Evolutionary conservation across 257 asterid species (phyloP).

Genomic region (Jacaranda mimosifolia): DNA sequence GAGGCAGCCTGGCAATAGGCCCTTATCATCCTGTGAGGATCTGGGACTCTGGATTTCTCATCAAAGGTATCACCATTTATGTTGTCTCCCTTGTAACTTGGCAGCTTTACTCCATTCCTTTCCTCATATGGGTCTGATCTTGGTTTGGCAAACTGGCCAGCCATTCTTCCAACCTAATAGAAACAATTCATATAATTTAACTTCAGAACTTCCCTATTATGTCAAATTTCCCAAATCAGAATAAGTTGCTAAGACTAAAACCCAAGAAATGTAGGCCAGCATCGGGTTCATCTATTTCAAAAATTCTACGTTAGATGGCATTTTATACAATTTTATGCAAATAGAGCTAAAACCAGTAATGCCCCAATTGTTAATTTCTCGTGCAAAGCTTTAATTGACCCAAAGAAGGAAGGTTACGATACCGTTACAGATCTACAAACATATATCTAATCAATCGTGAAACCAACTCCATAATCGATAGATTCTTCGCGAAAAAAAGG

Average conservation of each 20-base stretch:
- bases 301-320: neutral
- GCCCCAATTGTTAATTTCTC: neutral
- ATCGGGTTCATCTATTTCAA: constrained; percentile 9
- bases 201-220: neutral
- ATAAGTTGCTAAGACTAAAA: neutral
- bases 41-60: constrained; percentile 75
- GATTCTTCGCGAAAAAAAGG: neutral
- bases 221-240: neutral
- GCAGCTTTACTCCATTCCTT: constrained; percentile 78
- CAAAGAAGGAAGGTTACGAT: neutral
- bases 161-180: constrained; percentile 84
- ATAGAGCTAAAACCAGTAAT: too few relatives aligned
- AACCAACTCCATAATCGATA: constrained; percentile 21
- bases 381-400: neutral
- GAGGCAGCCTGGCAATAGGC: constrained; percentile 93
- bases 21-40: constrained; percentile 82
- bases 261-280: neutral
- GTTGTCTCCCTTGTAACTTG: constrained; percentile 89
- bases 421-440: constrained; percentile 32
- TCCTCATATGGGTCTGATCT: constrained; percentile 71
- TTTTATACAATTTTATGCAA: too few relatives aligned
- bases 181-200: constrained; percentile 30
- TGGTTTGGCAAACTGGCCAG: constrained; percentile 88
- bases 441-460: neutral
- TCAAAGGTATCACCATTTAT: constrained; percentile 73